phyloP scores from a whole-genome alignment of 2,329 filamentous ascomycete genomes.

The Aspergillus carbonarius region DNA sequence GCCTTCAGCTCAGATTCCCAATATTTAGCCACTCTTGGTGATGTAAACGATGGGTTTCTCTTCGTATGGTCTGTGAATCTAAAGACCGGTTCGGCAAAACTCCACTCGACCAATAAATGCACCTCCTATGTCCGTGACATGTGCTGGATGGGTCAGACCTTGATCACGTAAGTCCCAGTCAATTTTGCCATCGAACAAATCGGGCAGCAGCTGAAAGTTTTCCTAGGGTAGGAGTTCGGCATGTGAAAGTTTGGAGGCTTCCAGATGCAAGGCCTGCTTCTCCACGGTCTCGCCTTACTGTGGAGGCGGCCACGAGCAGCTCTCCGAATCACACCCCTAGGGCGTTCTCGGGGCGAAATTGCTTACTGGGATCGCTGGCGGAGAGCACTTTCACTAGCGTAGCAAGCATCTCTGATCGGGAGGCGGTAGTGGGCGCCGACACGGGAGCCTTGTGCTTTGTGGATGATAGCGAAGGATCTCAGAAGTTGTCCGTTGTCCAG shows the following conservation, averaged over 20 bases:
- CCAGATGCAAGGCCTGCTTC: constrained; percentile 64
- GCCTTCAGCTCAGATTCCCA: constrained; percentile 86
- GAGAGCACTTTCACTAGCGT: constrained; percentile 84
- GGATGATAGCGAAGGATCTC: constrained; percentile 71
- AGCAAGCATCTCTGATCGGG: constrained; percentile 67
- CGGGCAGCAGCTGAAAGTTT: constrained; percentile 12
- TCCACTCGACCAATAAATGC: constrained; percentile 88
- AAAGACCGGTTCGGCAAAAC: constrained; percentile 73
- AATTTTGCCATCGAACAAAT: background rate
- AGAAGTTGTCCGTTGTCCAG: constrained; percentile 67
- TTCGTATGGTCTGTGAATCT: constrained; percentile 86
- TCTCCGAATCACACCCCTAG: constrained; percentile 54
- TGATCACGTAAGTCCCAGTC: constrained; percentile 64
- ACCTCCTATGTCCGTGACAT: constrained; percentile 83
- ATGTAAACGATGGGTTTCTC: constrained; percentile 88
- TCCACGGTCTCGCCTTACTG: constrained; percentile 61
- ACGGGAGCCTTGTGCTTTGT: constrained; percentile 85
- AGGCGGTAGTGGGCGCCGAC: constrained; percentile 82
- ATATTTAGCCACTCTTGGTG: constrained; percentile 84
- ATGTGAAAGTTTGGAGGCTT: constrained; percentile 90
- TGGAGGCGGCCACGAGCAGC: constrained; percentile 34
- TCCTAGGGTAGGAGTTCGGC: constrained; percentile 71
- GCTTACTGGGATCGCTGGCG: constrained; percentile 75
- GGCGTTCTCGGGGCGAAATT: constrained; percentile 81
- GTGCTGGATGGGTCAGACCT: constrained; percentile 80